Evolutionary conservation across 352 stramenopile species (phyloP), one percentile per base, ranked within the genome.

Genomic region (Phytopythium helicoides): DNA sequence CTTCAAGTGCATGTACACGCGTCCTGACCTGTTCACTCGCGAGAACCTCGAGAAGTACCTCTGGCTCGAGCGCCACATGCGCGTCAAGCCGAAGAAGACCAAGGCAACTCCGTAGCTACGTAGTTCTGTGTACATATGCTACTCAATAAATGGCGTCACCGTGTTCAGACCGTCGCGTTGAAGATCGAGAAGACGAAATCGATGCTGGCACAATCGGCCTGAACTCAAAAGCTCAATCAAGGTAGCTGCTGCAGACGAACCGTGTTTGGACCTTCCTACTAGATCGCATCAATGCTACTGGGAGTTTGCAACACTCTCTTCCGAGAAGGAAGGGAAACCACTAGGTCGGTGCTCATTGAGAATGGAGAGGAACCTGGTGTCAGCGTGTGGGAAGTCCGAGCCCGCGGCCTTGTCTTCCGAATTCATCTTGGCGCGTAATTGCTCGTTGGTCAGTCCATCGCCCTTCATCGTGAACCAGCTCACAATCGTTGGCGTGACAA

Each of bases 401-500:
- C 4, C 0, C n/a, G 15, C 19, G 6, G 4, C 28, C 14, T 33
- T 33, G 28, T 33, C 28, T 33, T 33, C 28, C 5, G 28, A 33
- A 25, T 3, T 48, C 18, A 47, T 6, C 6, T 19, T 14, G 35
- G 18, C 19, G 19, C 52, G 40, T 2, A 58, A 5, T 25, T 52
- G 31, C 18, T 42, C 40, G 44, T 53, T 58, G 19, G 26, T 28
- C 15, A 52, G 16, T 25, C 47, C 49, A 12, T 63, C 59, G 42
- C 54, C 59, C 21, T 25, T 55, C 49, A 54, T 66, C 23, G 51
- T 59, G 36, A 58, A 62, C 54, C 59, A 66, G 40, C 51, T 52
- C 8, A 33, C 41, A 22, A 57, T 51, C 11, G 38, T 42, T 26
- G 47, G 47, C 5, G 22, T 45, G 15, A 53, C 47, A n/a, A 53